phyloP scores from a whole-genome alignment of 345 rosid species.

The Geranium rotundifolium region DNA sequence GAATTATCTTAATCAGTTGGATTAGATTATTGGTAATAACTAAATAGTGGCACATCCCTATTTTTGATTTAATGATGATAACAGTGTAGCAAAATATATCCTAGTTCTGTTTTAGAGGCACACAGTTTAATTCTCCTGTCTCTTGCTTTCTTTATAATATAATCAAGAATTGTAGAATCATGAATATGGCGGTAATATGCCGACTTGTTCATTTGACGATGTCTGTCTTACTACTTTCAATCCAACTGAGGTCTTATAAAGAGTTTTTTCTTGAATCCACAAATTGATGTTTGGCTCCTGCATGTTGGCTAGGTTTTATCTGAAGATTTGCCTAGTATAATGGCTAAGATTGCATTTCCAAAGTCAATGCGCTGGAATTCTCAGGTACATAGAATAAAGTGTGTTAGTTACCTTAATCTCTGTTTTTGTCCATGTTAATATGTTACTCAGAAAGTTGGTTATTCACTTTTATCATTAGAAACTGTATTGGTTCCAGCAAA shows the following conservation, averaged over 20 bases:
- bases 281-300: background rate
- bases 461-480: too few relatives aligned
- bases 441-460: too few relatives aligned
- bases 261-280: background rate
- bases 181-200: background rate
- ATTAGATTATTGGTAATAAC: too few relatives aligned
- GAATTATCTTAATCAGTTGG: too few relatives aligned
- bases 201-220: background rate
- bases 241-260: background rate
- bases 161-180: background rate
- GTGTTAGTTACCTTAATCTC: constrained; percentile 3
- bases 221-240: background rate
- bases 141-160: too few relatives aligned
- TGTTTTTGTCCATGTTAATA: too few relatives aligned
- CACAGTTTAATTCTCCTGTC: background rate
- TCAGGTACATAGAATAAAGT: constrained; percentile 29
- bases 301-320: constrained; percentile 50
- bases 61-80: too few relatives aligned
- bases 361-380: constrained; percentile 99
- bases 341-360: constrained; percentile 74
- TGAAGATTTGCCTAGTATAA: constrained; percentile 60
- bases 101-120: too few relatives aligned
- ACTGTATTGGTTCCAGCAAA: too few relatives aligned
- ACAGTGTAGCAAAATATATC: too few relatives aligned
- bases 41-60: too few relatives aligned